These are phyloP conservation scores for Rubia peregrina DNA, from an alignment of 305 asterid species.

Conservation along the genomic window DNA sequence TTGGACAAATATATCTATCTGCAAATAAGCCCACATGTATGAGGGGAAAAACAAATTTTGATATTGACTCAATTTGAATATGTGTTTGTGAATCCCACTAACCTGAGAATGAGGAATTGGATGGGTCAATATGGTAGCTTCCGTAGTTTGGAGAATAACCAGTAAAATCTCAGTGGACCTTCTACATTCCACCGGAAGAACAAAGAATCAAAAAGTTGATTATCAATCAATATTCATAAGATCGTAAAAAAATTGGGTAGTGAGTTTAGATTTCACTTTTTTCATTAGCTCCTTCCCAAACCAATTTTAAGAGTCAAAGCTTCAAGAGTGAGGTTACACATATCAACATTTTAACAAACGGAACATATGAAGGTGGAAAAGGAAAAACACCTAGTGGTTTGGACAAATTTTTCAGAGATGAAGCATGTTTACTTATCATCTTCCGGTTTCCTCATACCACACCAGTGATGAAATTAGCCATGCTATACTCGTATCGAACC, in stretches of 20 bases:
- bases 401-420: background rate
- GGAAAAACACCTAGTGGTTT: background rate
- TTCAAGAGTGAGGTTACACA: too few species aligned
- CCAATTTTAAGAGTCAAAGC: too few species aligned
- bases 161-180: constrained; percentile 82
- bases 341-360: too few species aligned
- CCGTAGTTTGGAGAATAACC: constrained; percentile 95
- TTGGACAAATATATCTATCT: too few species aligned
- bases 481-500: constrained; percentile 96
- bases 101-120: constrained; percentile 94
- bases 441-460: constrained; percentile 83
- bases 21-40: too few species aligned
- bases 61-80: background rate
- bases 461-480: constrained; percentile 97
- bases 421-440: constrained; percentile 63
- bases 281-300: too few species aligned
- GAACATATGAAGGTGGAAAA: too few species aligned
- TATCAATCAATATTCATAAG: background rate
- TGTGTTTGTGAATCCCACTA: constrained; percentile 18
- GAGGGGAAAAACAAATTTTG: background rate
- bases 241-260: background rate
- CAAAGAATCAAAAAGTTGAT: constrained; percentile 12
- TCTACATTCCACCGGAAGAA: constrained; percentile 36
- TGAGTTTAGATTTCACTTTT: background rate
- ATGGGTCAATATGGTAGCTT: constrained; percentile 81